Conservation (phyloP, 1,284 basidiomycete genomes). For the Tausonia pullulans region DNA sequence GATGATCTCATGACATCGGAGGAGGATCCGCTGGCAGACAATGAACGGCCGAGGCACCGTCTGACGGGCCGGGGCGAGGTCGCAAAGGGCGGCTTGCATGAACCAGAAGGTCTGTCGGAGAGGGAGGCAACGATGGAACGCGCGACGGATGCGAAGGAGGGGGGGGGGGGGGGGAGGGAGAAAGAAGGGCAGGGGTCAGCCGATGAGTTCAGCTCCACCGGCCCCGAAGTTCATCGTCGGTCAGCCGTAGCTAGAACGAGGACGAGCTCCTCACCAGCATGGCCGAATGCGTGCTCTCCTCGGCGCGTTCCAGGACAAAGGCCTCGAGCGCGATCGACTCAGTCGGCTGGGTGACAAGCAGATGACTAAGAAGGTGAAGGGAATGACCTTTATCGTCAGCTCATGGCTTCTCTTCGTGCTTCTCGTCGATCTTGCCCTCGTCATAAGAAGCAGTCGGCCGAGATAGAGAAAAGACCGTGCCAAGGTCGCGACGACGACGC, state of each 20-base stretch:
- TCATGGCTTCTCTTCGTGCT: neutral
- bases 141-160: conserved; percentile 14
- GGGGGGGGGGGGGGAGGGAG: neutral
- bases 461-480: no score
- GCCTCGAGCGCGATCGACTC: conserved; percentile 80
- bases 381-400: neutral
- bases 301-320: conserved; percentile 75
- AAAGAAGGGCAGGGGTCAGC: neutral
- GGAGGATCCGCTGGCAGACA: conserved; percentile 84
- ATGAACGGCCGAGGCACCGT: conserved; percentile 66
- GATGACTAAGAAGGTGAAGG: conserved; percentile 48
- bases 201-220: neutral
- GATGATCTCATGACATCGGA: conserved; percentile 92
- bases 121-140: conserved; percentile 20
- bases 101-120: conserved; percentile 77
- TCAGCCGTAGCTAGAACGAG: neutral
- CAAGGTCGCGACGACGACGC: no score
- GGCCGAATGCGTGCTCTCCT: conserved; percentile 82
- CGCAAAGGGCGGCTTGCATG: conserved; percentile 87
- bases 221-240: neutral
- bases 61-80: conserved; percentile 54
- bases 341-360: conserved; percentile 79
- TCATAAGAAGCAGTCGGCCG: no score
- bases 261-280: conserved; percentile 59
- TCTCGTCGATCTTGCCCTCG: no score